Base-by-base conservation (phyloP, 805 yeast genomes). In the Saccharomycopsis synnaedendra region DNA sequence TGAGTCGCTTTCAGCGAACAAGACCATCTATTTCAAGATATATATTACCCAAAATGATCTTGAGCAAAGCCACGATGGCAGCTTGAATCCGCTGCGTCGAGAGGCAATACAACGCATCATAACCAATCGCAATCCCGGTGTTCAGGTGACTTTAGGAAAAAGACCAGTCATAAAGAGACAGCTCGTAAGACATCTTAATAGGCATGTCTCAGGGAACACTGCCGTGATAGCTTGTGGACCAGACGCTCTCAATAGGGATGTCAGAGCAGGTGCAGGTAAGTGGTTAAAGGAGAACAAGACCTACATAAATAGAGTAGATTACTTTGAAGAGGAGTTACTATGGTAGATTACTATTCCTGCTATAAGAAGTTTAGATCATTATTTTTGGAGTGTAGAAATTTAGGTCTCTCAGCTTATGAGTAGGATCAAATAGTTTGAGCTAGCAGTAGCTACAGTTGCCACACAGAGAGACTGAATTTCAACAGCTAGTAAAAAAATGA, bases 211-310 rank as follows among this genome's bases (percentile, higher is more conserved):
- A 4, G 60, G 61, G 3, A 51, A 62, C 3, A 57, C 60, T 4
- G 66, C 68, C 0, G 58, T 66, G 10, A 59, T 66, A 32, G 58
- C 67, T 3, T 66, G 70, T 52, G 70, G 70, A 5, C 70, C 70
- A 1, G 53, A 58, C 6, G 51, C 54, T 6, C 42, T 66, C 52
- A 62, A 62, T 47, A 57, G 61, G 1, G 68, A 61, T 43, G 65
- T 64, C 19, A 56, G 70, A 30, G 49, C 55, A 4, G 63, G 64
- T 1, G 60, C 63, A 11, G 62, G 63, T 1, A 51, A 48, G 33
- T 58, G 65, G 44, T 53, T 65, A n/a, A 39, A 43, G 30, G 56
- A 55, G 40, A 44, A 27, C 27, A 28, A 41, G 6, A 11, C 29
- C 19, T 50, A 50, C 3, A 50, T 57, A 10, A 54, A 53, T 40